Base-by-base conservation (phyloP, 768 basidiomycete species). In the Termitomyces sp. region DNA sequence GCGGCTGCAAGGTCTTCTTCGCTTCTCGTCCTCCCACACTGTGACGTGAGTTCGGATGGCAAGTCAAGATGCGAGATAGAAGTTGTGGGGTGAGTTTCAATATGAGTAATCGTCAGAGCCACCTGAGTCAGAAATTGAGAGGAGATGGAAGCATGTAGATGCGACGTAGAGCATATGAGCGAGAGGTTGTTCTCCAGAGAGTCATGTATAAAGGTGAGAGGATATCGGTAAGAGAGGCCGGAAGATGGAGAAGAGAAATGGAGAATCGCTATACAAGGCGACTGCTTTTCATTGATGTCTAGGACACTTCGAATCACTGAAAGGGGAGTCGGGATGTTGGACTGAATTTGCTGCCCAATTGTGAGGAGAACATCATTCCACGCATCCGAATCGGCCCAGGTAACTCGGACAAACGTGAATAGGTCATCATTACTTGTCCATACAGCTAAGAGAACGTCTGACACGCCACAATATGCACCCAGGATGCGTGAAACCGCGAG, bases 391-490 rank as follows among this genome's bases (percentile, higher is more conserved):
- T 68, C 65, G 24, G 60, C 49, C 74, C 75, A 76, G 24, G 57
- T 28, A 7, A 73, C 62, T 11, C 74, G 65, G 32, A 74, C 60
- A 48, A 69, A 64, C 11, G 45, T 50, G 32, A 44, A 46, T 8
- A 48, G 18, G 24, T 66, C 48, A 28, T 24, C 18, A 13, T 55
- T 49, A n/a, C 32, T 64, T 22, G 59, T 53, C 15, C 28, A 40
- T n/a, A 70, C 50, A n/a, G 69, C 72, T 22, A 76, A 59, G 1
- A 76, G 62, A 32, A 76, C 52, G 57, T 76, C 75, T 12, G 67
- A 63, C 22, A 64, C 63, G 16, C 69, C 68, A 59, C 73, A 74
- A 58, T 76, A 76, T 11, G 63, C 60, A 15, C 69, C 73, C 20
- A 74, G 60, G 20, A 71, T 68, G n/a, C 70, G 67, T 5, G 71